phyloP scores from a whole-genome alignment of 805 yeast species.

The Pichia manshurica region DNA sequence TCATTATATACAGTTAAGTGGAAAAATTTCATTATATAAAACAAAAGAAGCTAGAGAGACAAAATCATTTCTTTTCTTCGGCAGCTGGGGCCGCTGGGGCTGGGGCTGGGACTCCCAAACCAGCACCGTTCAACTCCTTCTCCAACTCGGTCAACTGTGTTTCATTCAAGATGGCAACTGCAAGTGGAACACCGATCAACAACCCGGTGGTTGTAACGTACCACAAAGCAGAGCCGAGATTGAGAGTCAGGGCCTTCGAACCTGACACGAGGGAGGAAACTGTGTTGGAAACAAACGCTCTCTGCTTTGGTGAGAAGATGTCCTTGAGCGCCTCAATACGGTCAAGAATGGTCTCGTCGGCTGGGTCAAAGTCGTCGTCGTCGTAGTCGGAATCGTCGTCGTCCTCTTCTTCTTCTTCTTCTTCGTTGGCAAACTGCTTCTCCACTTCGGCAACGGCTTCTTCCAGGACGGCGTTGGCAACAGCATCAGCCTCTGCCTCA shows the following conservation, averaged over 20 bases:
- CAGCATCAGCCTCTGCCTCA: conserved; percentile 25
- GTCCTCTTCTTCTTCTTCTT: conserved; percentile 32
- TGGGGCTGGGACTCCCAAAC: conserved; percentile 12
- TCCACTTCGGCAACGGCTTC: conserved; percentile 33
- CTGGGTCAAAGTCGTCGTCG: conserved; percentile 70
- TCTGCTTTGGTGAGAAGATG: conserved; percentile 82
- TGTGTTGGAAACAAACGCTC: conserved; percentile 39
- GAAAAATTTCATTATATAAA: neutral
- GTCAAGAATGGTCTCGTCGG: conserved; percentile 74
- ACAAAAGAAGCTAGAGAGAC: neutral
- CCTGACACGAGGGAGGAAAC: conserved; percentile 34
- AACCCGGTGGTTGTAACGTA: conserved; percentile 74
- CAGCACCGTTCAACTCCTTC: conserved; percentile 55
- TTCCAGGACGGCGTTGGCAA: conserved; percentile 29
- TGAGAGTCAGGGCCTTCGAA: conserved; percentile 42
- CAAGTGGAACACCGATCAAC: conserved; percentile 87
- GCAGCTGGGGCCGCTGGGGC: conserved; percentile 13
- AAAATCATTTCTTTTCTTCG: conserved; percentile 11
- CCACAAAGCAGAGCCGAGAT: conserved; percentile 80
- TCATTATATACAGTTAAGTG: conserved; percentile 1
- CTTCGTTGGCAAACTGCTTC: conserved; percentile 23
- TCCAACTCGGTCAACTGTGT: conserved; percentile 93
- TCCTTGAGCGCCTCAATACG: conserved; percentile 90
- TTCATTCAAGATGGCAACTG: conserved; percentile 84
- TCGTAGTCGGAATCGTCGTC: conserved; percentile 47